Evolutionary conservation across 164 flowering plant species (phyloP), one percentile per base, ranked within the genome.

Genomic region (Dillenia turbinata): DNA sequence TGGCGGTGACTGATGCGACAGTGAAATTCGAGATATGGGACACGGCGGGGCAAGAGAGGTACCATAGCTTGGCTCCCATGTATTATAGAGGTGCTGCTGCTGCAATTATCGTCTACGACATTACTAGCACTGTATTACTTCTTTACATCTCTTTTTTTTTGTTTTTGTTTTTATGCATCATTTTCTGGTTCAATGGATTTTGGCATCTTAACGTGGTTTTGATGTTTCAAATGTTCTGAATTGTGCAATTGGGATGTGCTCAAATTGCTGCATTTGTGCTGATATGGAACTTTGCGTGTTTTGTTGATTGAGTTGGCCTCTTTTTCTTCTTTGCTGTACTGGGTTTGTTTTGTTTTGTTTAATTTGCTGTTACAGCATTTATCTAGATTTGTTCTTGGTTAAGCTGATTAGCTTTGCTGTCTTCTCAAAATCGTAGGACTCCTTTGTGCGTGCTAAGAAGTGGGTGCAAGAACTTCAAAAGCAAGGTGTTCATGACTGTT

Each of bases 21-120:
- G 80, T 86, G 47, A 86, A 86, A 61, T 82, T 86, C 65, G 89
- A 86, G 83, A 86, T 86, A 62, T 86, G 91, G 91, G 91, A 86
- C 68, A 86, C 91, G 0, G 91, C 91, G 8, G 91, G 91, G n/a
- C 91, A 86, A 62, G 91, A 86, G 70, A 71, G 88, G 66, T 86
- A 86, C 52, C 91, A 86, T 52, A 82, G 88, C 66, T 75, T 86
- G 75, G 91, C 91, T 63, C 91, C 91, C 19, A 86, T 86, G 91
- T 84, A 86, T 65, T 86, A 86, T 59, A 72, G 91, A 62, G 88
- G 88, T 44, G 91, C 91, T 51, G 88, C 87, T 9, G 88, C 91
- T 9, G 88, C 88, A 9, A 81, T 86, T 45, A 79, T 86, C 45
- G 92, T 86, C 54, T 86, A 79, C 52, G 92, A 84, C 57, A 86